phyloP scores from a whole-genome alignment of 345 rosid species.

The Citrus sp. region DNA sequence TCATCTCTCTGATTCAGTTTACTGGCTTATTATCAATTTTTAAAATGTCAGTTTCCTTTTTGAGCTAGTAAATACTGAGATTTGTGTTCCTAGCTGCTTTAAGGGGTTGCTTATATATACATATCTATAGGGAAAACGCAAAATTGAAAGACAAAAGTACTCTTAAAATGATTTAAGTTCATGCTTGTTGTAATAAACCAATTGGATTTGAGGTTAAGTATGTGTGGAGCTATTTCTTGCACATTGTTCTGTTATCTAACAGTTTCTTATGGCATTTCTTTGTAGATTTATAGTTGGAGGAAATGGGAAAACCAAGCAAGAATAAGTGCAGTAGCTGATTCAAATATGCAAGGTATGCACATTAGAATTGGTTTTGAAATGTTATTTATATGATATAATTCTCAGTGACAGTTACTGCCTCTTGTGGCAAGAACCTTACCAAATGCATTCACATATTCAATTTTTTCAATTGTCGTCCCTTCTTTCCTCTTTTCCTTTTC shows the following conservation, averaged over 20 bases:
- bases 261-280: background rate
- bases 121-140: background rate
- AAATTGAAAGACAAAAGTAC: background rate
- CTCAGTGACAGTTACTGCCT: background rate
- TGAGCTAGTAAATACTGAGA: background rate
- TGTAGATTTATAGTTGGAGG: constrained; percentile 57
- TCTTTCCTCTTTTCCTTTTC: background rate
- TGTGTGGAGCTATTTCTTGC: background rate
- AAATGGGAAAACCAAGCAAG: constrained; percentile 78
- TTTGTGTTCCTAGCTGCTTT: background rate
- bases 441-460: background rate
- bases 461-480: background rate
- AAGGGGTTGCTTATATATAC: background rate
- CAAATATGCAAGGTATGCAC: constrained; percentile 52
- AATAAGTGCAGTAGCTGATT: constrained; percentile 37
- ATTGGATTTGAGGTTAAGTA: background rate
- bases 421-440: background rate
- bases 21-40: background rate
- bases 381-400: background rate
- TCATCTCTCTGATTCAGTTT: constrained; percentile 6
- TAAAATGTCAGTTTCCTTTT: background rate
- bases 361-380: background rate
- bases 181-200: background rate
- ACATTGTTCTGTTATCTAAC: background rate
- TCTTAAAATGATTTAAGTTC: background rate